Conservation (phyloP, 352 stramenopile species). For the Pythium volutum region DNA sequence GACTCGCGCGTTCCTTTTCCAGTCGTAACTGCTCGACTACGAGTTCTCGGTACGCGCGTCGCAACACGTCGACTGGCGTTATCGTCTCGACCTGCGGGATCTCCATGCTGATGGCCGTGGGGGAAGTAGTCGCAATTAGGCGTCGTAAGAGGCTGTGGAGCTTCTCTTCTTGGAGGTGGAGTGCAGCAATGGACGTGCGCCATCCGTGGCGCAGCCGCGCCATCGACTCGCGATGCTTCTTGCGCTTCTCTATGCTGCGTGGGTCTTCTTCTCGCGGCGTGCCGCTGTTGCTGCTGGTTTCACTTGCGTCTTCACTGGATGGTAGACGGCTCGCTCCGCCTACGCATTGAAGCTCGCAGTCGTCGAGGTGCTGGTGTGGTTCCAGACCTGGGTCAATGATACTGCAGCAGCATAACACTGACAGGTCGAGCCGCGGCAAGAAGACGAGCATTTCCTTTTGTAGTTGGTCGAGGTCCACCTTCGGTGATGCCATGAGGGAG, state of each 20-base stretch:
- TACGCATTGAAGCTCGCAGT: slow-evolving; percentile 1
- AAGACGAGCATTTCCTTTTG: neutral
- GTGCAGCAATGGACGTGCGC: neutral
- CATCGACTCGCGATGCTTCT: slow-evolving; percentile 17
- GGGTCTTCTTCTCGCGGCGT: neutral
- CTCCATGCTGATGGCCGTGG: too few relatives aligned
- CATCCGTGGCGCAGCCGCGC: slow-evolving; percentile 1
- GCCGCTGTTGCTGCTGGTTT: neutral
- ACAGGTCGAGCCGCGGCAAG: neutral
- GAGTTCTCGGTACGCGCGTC: neutral
- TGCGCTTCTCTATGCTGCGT: neutral
- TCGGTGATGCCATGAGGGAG: neutral
- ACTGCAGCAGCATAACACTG: neutral
- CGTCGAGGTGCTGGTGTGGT: neutral
- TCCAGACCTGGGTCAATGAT: neutral
- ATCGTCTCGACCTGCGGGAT: neutral
- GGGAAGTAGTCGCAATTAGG: neutral
- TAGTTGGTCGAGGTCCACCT: neutral
- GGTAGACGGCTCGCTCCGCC: too few relatives aligned
- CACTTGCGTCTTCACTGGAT: too few relatives aligned
- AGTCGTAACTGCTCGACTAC: neutral
- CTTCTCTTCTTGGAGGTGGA: slow-evolving; percentile 13
- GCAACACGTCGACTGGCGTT: neutral
- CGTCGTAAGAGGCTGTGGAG: neutral
- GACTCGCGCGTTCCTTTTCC: neutral